Base-by-base conservation (phyloP, 495 filamentous ascomycete species). In the Margaritispora aquatica region DNA sequence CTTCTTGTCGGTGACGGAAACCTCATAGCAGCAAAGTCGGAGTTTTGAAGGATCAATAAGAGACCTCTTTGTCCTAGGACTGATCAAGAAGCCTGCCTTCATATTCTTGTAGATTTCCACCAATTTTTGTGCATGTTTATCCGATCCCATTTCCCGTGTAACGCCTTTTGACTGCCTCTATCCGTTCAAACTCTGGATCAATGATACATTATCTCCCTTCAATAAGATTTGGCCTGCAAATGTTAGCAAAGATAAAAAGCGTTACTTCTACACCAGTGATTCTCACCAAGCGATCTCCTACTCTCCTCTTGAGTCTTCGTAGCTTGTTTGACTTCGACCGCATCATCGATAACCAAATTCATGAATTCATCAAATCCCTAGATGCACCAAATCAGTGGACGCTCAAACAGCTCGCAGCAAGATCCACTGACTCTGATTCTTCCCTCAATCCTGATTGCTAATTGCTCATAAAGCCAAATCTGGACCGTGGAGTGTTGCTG, bases 291-390 rank as follows among this genome's bases (percentile, higher is more conserved):
- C 22, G 84, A 80, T 63, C 90, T 81, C 64, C 91, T 80, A 65
- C 81, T 87, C 74, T 96, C 92, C 46, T 83, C 84, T 17, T 88
- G 85, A 11, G 81, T 84, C 76, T 96, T 96, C 54, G 87, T 89
- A 54, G 88, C 78, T 69, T 87, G 80, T 73, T 88, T 89, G 36
- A 98, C 90, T 73, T 97, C 94, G 55, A 96, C 83, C 34, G 94
- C 94, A 67, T 98, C 90, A 68, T 96, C 93, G 53, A 97, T 82
- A 29, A 97, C 94, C 44, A 98, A 80, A 73, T 98, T 98, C 95
- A 98, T 97, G 74, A 97, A 98, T 71, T 98, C 94, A 72, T 98
- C 94, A 63, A 96, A 98, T 29, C 91, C 92, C 88, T 95, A 29
- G 3, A 72, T 44, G 15, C 38, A 11, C 21, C n/a, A 0, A 27